Evolutionary conservation across 2,329 filamentous ascomycete genomes (phyloP).

Genomic region (Zalaria obscura): DNA sequence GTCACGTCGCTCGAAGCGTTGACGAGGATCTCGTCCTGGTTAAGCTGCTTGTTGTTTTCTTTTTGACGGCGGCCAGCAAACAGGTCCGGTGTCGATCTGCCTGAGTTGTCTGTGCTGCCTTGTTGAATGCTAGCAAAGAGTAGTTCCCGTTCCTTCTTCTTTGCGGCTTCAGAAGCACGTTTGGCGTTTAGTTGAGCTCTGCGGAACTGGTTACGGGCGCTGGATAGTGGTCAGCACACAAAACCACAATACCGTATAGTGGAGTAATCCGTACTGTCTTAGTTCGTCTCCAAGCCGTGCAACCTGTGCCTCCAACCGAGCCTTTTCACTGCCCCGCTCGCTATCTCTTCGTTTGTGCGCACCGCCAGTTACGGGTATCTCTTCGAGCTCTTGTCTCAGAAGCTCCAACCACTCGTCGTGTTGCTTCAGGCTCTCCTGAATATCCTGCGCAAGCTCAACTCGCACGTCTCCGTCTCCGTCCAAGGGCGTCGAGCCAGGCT

Average conservation of each 20-base stretch:
- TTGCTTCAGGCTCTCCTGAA: constrained; percentile 61
- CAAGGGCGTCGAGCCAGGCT: constrained; percentile 45
- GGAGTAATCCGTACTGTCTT: constrained; percentile 39
- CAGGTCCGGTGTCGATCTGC: constrained; percentile 19
- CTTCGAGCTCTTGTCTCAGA: constrained; percentile 62
- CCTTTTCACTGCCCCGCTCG: constrained; percentile 47
- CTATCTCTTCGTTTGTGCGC: constrained; percentile 30
- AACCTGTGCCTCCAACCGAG: constrained; percentile 51
- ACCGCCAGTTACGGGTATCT: constrained; percentile 38
- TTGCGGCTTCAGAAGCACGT: constrained; percentile 57
- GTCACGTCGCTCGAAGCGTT: constrained; percentile 76
- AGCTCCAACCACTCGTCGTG: constrained; percentile 75
- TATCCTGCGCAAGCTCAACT: constrained; percentile 65
- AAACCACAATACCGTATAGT: too few species aligned
- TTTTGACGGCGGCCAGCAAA: constrained; percentile 19
- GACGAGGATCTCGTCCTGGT: constrained; percentile 58
- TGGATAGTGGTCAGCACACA: constrained; percentile 11
- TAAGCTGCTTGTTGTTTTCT: constrained; percentile 32
- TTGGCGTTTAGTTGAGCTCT: constrained; percentile 71
- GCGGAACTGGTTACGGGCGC: constrained; percentile 55
- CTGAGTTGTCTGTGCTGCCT: constrained; percentile 14
- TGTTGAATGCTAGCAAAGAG: constrained; percentile 52
- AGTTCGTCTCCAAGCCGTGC: constrained; percentile 57
- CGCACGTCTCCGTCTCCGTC: constrained; percentile 44
- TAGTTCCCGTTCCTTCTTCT: constrained; percentile 61